Evolutionary conservation across 1,284 basidiomycete species (phyloP), one percentile per base, ranked within the genome.

Genomic region (Taiwanofungus camphoratus): DNA sequence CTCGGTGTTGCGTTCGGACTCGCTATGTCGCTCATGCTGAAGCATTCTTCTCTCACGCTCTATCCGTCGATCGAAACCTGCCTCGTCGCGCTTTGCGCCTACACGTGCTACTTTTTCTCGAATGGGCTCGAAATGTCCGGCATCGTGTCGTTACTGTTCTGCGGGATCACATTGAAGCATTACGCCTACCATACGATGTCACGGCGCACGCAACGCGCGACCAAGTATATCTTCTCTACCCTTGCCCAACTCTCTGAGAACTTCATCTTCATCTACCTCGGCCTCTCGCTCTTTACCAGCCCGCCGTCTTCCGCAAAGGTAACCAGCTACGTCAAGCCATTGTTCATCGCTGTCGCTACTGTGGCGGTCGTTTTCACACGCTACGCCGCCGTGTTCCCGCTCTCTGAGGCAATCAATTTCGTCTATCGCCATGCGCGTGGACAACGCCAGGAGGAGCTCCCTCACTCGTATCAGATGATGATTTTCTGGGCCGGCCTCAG

Each of bases 151-250:
- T 80, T 99, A 22, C 79, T 99, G 26, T 98, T 99, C 73, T 99
- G 95, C 63, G 95, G 95, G 48, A 97, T 99, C 65, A 99, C 95
- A 1, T 79, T 99, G 57, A 99, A 99, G 66, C 96, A 99, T 64
- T 99, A 99, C 59, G 95, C 95, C 3, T 98, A 97, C 63, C 94
- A 98, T 70, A 99, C 92, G 45, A 99, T 99, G 95, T 97, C 93
- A 3, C 79, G 79, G 20, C 81, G 90, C 42, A 98, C 96, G 0
- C 96, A 99, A 60, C 77, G 88, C 34, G 89, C 93, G 9, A 92
- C 89, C n/a, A 93, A 95, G 62, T 96, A 94, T 71, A 88, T 96
- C 50, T 97, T 96, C 66, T 82, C 83, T 3, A 89, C 88, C 0
- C 81, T 96, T 36, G 92, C 94, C 0, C 88, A 93, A 58, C 79